Evolutionary conservation across 164 flowering plant species (phyloP), one percentile per base, ranked within the genome.

Genomic region (Vitis labrusca): DNA sequence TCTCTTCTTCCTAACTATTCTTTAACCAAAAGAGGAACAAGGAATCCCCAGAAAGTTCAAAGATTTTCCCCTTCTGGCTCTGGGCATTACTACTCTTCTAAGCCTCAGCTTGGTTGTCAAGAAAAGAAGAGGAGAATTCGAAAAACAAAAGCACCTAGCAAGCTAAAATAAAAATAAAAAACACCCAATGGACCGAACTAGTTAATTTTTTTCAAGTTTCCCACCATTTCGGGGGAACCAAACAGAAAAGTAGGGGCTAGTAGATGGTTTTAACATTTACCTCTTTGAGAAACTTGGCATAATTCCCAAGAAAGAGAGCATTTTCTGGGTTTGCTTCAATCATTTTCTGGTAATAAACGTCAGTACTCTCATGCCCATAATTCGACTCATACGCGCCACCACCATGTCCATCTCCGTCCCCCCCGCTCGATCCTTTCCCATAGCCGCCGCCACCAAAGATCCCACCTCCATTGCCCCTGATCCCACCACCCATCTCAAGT

Each of bases 221-320:
- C 44, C 44, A 37, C 5, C 44, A 37, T 5, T 37, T 37, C 44
- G 0, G 14, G 5, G 47, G 48, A 23, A 10, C 48, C n/a, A 68
- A 13, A 67, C 32, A 50, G 3, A 16, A 57, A 57, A 37, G 7
- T 37, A 23, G 27, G 27, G 2, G 27, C 27, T 23, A 23, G 27
- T 23, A 2, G 27, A 23, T 37, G 44, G 11, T 52, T 65, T 27
- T 23, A 2, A 16, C 0, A 16, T 44, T 10, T 73, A 89, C 93
- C 86, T 87, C 86, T 74, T 86, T 89, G 50, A 87, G 77, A 78
- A 79, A 89, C 61, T 52, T 77, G 16, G 93, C 89, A 66, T 87
- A 89, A 66, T 89, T 89, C 48, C 84, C 74, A 8, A 87, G 81
- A 5, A 89, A 70, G 37, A 87, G 79, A 14, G 83, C 19, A 62